These are phyloP conservation scores for Sporisorium reilianum DNA, from an alignment of 1,284 basidiomycete species.

Conservation along the genomic window DNA sequence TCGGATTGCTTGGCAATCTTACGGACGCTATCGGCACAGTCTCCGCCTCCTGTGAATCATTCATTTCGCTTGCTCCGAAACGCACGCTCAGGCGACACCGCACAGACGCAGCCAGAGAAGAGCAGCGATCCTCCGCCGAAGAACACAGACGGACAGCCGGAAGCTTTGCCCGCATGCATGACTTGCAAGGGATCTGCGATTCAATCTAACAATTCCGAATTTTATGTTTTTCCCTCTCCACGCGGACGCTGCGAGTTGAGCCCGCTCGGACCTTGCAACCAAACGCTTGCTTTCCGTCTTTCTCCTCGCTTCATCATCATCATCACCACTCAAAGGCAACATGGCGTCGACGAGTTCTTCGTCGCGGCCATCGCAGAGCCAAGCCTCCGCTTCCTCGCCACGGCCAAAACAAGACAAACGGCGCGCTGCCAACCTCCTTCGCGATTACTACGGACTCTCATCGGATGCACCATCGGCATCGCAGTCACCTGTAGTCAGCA, in stretches of 20 bases:
- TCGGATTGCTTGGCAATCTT: slow-evolving; percentile 16
- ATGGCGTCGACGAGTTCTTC: slow-evolving; percentile 16
- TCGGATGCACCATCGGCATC: slow-evolving; percentile 19
- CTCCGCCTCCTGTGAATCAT: background rate
- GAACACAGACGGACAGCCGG: too few relatives aligned
- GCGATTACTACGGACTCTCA: slow-evolving; percentile 64
- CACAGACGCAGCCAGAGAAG: background rate
- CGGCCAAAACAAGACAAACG: slow-evolving; percentile 36
- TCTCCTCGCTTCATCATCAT: background rate
- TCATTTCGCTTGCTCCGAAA: slow-evolving; percentile 2
- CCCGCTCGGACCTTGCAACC: slow-evolving; percentile 3
- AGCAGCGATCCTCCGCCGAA: background rate
- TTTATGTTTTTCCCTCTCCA: background rate
- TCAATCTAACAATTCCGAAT: background rate
- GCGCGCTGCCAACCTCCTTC: slow-evolving; percentile 46
- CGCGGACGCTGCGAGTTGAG: too few relatives aligned
- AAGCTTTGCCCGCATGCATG: slow-evolving; percentile 1
- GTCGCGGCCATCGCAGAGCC: slow-evolving; percentile 13
- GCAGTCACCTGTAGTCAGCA: slow-evolving; percentile 9
- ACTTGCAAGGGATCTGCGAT: background rate
- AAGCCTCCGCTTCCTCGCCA: slow-evolving; percentile 2
- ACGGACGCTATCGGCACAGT: background rate
- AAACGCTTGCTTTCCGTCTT: background rate
- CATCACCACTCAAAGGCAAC: background rate
- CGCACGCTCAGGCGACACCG: slow-evolving; percentile 9